Base-by-base conservation (phyloP, 2,329 filamentous ascomycete species). In the Pleoardoris graminearum region DNA sequence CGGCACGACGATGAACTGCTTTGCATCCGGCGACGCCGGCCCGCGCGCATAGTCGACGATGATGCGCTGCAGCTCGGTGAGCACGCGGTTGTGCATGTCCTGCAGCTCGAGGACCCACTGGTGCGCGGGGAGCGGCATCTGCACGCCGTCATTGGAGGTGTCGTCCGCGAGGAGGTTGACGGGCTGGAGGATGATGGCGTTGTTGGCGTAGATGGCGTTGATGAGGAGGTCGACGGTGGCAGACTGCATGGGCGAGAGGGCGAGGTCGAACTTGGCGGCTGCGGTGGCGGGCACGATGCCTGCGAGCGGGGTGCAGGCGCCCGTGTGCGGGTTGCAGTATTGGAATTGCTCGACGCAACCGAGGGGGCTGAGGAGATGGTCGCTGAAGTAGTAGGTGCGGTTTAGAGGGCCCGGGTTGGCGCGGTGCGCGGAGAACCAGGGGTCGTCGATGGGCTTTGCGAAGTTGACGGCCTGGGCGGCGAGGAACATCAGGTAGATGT, bases 91-190 rank as follows among this genome's bases (percentile, higher is more conserved):
- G 45, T 63, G 60, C 67, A 67, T 70, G 35, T 56, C 51, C 8
- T 55, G 41, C 7, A 71, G 49, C 48, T 72, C 69, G 12, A 65
- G 48, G 22, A 63, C 54, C 68, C 70, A 71, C 53, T 72, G 69
- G 36, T 66, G 64, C 7, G 51, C 37, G 1, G 65, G 63, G 1
- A 69, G 52, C 3, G 50, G 39, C 19, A 37, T 27, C 29, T 63
- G 57, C 8, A 33, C 48, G 32, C 46, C 46, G 11, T 49, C 33
- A 12, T 19, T 36, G 19, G 32, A 22, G 12, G 27, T 46, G 19
- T 54, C 47, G 12, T 35, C 25, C 7, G 51, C 51, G 7, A 50
- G 33, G 10, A 50, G 25, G 7, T 44, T 7, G 1, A 44, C 19
- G 1, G 41, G 41, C 17, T 44, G 41, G 11, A 44, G 41, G 16